These are phyloP conservation scores for Globisporangium solare DNA, from an alignment of 352 stramenopile genomes.

Conservation along the genomic window DNA sequence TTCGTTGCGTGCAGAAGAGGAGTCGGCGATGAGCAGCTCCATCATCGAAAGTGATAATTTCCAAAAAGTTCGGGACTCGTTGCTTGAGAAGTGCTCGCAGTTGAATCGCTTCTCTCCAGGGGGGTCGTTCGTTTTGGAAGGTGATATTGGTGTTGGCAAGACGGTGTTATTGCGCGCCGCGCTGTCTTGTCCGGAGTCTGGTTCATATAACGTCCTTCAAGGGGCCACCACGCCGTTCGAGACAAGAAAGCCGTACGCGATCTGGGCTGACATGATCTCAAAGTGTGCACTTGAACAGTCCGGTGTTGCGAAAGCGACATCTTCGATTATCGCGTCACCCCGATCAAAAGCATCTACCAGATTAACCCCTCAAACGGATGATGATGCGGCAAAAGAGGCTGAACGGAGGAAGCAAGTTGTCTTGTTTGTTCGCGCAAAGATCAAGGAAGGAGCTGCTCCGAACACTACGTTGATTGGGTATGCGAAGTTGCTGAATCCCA, in stretches of 20 bases:
- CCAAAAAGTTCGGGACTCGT: conserved; percentile 31
- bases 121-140: conserved; percentile 74
- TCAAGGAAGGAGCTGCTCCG: conserved; percentile 49
- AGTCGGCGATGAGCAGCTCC: conserved; percentile 30
- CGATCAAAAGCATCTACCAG: background rate
- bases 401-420: conserved; percentile 51
- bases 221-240: conserved; percentile 71
- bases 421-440: conserved; percentile 56
- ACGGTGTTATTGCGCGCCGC: conserved; percentile 68
- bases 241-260: conserved; percentile 70
- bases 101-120: conserved; percentile 61
- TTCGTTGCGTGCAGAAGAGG: conserved; percentile 43
- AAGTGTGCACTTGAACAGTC: conserved; percentile 45
- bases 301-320: conserved; percentile 3
- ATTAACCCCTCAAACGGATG: background rate
- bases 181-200: conserved; percentile 40
- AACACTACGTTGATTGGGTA: conserved; percentile 71
- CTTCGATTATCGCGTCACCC: background rate
- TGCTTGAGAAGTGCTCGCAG: conserved; percentile 63
- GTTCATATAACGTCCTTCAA: conserved; percentile 52
- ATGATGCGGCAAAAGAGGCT: conserved; percentile 24
- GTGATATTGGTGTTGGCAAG: conserved; percentile 83
- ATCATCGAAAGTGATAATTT: conserved; percentile 73
- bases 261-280: conserved; percentile 77
- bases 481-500: conserved; percentile 48